Percentiles rank a stretch among this genome's conserved stretches.
Conservation (phyloP, 2,329 filamentous ascomycete species). For the Rugonectria rugulosa region DNA sequence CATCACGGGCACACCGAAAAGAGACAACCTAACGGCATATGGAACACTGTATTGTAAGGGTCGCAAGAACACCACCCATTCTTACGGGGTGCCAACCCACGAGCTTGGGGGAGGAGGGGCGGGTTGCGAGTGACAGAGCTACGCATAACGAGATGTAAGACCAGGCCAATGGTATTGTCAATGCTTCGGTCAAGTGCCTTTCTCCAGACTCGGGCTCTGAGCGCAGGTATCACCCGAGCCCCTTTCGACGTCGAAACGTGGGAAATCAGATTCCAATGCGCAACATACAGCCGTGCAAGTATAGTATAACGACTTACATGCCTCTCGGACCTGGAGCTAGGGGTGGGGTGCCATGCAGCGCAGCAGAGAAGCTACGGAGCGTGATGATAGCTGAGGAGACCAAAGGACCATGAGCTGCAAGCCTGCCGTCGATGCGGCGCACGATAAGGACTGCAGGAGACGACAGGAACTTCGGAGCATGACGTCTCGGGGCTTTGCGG, state of each 20-base stretch:
- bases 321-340: neutral
- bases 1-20: conserved; percentile 9
- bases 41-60: conserved; percentile 18
- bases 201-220: conserved; percentile 18
- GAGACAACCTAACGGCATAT: conserved; percentile 22
- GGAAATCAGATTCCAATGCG: conserved; percentile 17
- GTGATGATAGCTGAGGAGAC: neutral
- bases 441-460: neutral
- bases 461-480: conserved; percentile 16
- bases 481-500: conserved; percentile 25
- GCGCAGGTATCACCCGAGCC: conserved; percentile 27
- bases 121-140: conserved; percentile 16
- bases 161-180: conserved; percentile 12
- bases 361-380: neutral
- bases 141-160: conserved; percentile 8
- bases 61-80: conserved; percentile 12
- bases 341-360: conserved; percentile 1
- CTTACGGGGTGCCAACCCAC: conserved; percentile 8
- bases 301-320: conserved; percentile 8
- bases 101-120: conserved; percentile 16
- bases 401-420: neutral
- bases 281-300: conserved; percentile 12
- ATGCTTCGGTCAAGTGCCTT: conserved; percentile 23
- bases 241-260: conserved; percentile 22
- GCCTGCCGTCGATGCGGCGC: neutral